These are phyloP conservation scores for Saccharomycopsis fodiens DNA, from an alignment of 805 yeast genomes.

Conservation along the genomic window DNA sequence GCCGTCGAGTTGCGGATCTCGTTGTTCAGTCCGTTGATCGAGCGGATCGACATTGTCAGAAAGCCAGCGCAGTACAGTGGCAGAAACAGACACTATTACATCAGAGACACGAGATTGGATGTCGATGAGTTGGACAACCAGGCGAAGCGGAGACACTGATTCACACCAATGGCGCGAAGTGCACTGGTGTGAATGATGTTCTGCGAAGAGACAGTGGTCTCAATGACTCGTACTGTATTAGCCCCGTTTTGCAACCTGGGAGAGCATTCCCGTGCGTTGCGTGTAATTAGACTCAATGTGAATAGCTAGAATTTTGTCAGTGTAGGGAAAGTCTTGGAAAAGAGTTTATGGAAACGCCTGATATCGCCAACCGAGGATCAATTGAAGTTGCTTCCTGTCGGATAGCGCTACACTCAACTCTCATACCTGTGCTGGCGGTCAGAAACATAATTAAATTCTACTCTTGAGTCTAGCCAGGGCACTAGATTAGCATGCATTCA, in stretches of 20 bases:
- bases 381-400: no score
- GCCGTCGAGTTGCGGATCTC: constrained; percentile 83
- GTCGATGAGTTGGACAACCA: constrained; percentile 40
- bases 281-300: not conserved
- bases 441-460: not conserved
- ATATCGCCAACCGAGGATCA: no score
- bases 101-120: constrained; percentile 72
- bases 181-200: no score
- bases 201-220: no score
- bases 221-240: no score
- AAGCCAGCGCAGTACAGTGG: constrained; percentile 66
- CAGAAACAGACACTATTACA: constrained; percentile 84
- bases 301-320: no score
- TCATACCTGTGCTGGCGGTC: not conserved
- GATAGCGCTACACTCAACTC: no score
- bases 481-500: constrained; percentile 23
- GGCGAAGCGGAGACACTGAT: not conserved
- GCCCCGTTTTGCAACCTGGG: not conserved
- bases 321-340: no score
- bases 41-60: constrained; percentile 68
- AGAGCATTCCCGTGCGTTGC: not conserved
- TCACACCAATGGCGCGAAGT: no score
- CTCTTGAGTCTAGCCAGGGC: not conserved
- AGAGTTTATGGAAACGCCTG: no score
- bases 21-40: constrained; percentile 69